phyloP scores from a whole-genome alignment of 2,329 filamentous ascomycete species.

The Colletotrichum sojae region DNA sequence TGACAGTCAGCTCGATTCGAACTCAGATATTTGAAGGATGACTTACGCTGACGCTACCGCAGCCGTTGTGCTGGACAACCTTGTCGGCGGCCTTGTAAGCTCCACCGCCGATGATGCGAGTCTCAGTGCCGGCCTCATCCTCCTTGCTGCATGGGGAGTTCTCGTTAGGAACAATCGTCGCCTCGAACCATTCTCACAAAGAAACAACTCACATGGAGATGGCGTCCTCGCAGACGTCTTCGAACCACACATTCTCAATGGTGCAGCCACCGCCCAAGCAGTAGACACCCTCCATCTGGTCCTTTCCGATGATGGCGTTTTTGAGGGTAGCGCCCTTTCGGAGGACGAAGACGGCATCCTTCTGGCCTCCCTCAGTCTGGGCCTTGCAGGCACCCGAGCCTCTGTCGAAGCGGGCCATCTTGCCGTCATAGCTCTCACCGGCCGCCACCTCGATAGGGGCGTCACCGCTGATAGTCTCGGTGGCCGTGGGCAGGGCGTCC shows the following conservation, averaged over 20 bases:
- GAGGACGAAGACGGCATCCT: conserved; percentile 61
- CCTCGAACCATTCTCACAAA: neutral
- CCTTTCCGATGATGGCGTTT: conserved; percentile 62
- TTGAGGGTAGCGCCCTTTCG: conserved; percentile 58
- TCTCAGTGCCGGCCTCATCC: conserved; percentile 37
- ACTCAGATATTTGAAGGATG: too few relatives aligned
- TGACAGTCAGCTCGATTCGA: neutral
- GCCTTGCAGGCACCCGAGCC: conserved; percentile 57
- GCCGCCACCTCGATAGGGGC: conserved; percentile 50
- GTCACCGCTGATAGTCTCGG: conserved; percentile 46
- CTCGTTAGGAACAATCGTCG: neutral
- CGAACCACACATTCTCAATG: conserved; percentile 47
- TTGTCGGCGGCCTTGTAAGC: conserved; percentile 61
- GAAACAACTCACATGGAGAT: conserved; percentile 42
- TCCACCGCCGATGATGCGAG: conserved; percentile 54
- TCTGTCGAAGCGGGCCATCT: conserved; percentile 55
- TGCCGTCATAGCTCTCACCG: conserved; percentile 50
- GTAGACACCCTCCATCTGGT: conserved; percentile 48
- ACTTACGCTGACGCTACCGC: conserved; percentile 56
- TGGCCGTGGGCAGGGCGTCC: conserved; percentile 48
- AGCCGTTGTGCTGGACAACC: conserved; percentile 63
- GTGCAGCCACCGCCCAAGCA: conserved; percentile 47
- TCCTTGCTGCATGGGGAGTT: conserved; percentile 23
- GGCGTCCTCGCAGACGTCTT: conserved; percentile 47
- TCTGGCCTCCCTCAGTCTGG: conserved; percentile 58